Base-by-base conservation (phyloP, 257 asterid genomes). In the Nicotiana knightiana region DNA sequence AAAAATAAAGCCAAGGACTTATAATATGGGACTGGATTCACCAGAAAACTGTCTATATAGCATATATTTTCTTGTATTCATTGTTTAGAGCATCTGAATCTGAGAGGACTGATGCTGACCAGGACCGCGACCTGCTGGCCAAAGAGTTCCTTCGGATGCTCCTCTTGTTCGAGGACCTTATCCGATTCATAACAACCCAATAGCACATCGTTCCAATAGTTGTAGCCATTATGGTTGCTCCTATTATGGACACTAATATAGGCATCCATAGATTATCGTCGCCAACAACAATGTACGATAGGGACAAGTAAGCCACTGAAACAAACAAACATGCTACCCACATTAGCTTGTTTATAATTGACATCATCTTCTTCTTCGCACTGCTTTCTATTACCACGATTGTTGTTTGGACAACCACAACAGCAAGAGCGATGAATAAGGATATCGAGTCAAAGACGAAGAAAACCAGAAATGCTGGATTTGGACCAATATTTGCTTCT, bases 1-100 rank as follows among this genome's bases (percentile, higher is more conserved):
- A 73, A 58, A 35, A 33, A 59, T 57, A 53, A n/a, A 24, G 33
- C 28, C 39, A 16, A 67, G 48, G 83, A 3, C 13, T 24, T 12
- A 73, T 39, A 73, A 70, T 46, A 2, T 71, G 53, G 61, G 37
- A 54, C 35, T 32, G 32, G 37, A 15, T 43, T 17, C 48, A 67
- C 71, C 76, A 57, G 61, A 81, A 73, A 37, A 39, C 21, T 39
- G 81, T 63, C 86, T 88, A 93, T 83, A 93, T 90, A 51, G 97
- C 98, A 85, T 93, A 93, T 91, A 93, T 92, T 81, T 89, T 91
- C 92, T 91, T 90, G 87, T 83, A 92, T 15, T 92, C 97, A 76
- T 67, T 86, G 28, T 91, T 88, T 65, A 91, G 65, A 53, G 88
- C 90, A 11, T 93, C 98, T 4, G 93, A 53, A 83, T 93, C 98